Evolutionary conservation across 495 filamentous ascomycete genomes (phyloP).

Genomic region (Podospora pseudopauciseta): DNA sequence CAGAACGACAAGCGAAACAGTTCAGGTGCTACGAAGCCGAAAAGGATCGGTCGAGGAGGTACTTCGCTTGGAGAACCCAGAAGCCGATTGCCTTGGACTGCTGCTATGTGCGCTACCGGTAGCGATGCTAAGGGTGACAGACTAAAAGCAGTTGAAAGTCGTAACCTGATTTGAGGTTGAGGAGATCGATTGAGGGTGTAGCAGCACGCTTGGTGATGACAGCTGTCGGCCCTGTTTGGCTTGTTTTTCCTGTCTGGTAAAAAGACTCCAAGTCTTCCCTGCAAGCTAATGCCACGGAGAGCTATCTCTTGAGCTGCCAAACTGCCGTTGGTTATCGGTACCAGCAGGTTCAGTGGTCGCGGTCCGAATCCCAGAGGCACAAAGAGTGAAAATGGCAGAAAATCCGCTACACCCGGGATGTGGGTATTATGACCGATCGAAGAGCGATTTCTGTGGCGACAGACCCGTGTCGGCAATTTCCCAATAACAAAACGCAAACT

Average conservation of each 20-base stretch:
- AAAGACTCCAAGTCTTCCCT: background rate
- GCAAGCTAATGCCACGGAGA: background rate
- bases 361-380: background rate
- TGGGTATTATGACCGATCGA: conserved; percentile 8
- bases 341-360: background rate
- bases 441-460: conserved; percentile 11
- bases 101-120: conserved; percentile 14
- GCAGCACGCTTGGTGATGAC: background rate
- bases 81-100: conserved; percentile 5
- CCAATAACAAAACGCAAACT: conserved; percentile 7
- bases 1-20: conserved; percentile 16
- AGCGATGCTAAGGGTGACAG: background rate
- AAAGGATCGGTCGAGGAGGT: background rate
- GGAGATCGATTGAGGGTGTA: background rate
- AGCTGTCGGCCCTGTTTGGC: background rate
- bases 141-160: background rate
- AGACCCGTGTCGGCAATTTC: background rate
- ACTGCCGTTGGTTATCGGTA: background rate
- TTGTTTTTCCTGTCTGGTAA: background rate
- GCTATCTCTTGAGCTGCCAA: background rate
- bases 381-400: conserved; percentile 1
- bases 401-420: conserved; percentile 10
- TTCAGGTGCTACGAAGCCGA: background rate
- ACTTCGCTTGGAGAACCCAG: background rate
- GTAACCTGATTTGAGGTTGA: background rate